phyloP scores from a whole-genome alignment of 345 rosid species.

The Acer negundo region DNA sequence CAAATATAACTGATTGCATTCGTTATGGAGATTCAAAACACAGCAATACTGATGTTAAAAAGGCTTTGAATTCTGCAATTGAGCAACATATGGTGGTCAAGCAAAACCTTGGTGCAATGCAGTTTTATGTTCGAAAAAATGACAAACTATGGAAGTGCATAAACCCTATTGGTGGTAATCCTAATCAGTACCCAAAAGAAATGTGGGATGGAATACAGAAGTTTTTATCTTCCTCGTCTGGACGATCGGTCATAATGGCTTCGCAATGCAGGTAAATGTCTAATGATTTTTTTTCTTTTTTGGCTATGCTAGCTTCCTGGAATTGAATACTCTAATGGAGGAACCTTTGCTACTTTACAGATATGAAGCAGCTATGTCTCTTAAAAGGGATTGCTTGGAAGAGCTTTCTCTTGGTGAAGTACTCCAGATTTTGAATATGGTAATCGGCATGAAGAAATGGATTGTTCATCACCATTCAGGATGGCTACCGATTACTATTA shows the following conservation, averaged over 20 bases:
- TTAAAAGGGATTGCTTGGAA: constrained; percentile 58
- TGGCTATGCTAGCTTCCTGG: neutral
- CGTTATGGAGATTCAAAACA: constrained; percentile 70
- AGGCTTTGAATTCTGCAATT: constrained; percentile 69
- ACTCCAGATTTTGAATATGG: constrained; percentile 70
- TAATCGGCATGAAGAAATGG: constrained; percentile 62
- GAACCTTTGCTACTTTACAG: constrained; percentile 34
- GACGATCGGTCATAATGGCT: constrained; percentile 51
- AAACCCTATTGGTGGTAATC: constrained; percentile 64
- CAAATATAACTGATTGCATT: constrained; percentile 73
- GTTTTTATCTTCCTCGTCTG: constrained; percentile 58
- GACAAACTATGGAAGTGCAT: constrained; percentile 78
- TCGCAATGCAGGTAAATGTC: constrained; percentile 67
- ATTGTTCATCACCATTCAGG: constrained; percentile 61
- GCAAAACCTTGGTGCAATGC: constrained; percentile 50
- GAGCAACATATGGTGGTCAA: constrained; percentile 66
- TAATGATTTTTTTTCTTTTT: neutral
- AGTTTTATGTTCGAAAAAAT: constrained; percentile 65
- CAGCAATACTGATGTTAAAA: constrained; percentile 56
- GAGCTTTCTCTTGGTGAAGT: constrained; percentile 64
- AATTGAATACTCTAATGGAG: neutral
- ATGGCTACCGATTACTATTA: constrained; percentile 75
- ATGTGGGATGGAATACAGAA: constrained; percentile 66
- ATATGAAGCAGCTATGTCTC: constrained; percentile 73
- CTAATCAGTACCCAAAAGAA: constrained; percentile 52